Evolutionary conservation across 495 filamentous ascomycete species (phyloP), one percentile per base, ranked within the genome.

Genomic region (Penicillium herquei): DNA sequence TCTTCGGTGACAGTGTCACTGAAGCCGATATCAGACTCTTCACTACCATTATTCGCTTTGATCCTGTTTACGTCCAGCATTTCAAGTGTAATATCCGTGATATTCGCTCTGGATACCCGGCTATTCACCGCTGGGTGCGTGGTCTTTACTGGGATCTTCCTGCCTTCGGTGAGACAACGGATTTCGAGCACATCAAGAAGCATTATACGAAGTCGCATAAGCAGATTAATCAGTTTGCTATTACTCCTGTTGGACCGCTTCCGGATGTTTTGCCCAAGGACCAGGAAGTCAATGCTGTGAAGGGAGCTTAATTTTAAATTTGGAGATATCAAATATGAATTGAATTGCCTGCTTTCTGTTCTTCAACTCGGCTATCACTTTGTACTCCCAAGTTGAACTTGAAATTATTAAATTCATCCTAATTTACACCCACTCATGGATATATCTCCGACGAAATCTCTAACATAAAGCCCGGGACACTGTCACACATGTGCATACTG

Each of bases 41-140:
- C 76, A 89, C 90, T 3, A 96, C 91, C 6, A 86, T 96, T 45
- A 73, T 93, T 52, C 83, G 91, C 33, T 96, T 96, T 72, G 91
- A 96, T 62, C 78, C 83, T 11, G 89, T 94, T 39, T 96, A 96
- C 62, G 90, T 95, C 5, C 90, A 94, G 78, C 90, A 95, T 70
- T 96, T 96, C 78, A 96, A 96, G 77, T 92, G 88, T 66, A 96
- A 96, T 67, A 69, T 96, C 39, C 79, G 85, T 7, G 90, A 90
- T 72, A 95, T 96, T 53, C 74, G 92, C 3, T 84, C 81, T 18
- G 91, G 89, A 6, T 93, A 85, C 63, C 88, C 87, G 26, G 71
- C 76, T 50, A 71, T 90, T 42, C 86, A 91, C 60, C 74, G 71
- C 45, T 91, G 88, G 88, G 57, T 90, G 53, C 72, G 87, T 7